phyloP scores from a whole-genome alignment of 441 rosid species.

The Daphne laureola region DNA sequence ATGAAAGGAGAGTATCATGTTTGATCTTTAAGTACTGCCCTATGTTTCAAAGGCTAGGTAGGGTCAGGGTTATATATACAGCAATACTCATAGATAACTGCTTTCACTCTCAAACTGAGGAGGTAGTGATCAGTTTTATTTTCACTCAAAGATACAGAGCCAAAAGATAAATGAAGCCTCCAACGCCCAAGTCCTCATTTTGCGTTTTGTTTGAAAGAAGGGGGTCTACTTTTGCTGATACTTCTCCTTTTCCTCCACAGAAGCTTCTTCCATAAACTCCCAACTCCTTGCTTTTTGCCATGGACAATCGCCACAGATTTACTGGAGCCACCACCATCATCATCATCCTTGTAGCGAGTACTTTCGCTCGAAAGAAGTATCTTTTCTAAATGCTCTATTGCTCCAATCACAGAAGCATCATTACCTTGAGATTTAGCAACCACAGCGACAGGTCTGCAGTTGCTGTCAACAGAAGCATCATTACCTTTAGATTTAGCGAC shows the following conservation, averaged over 20 bases:
- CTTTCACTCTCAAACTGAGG: conserved; percentile 13
- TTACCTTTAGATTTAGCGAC: no score
- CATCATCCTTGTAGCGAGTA: conserved; percentile 17
- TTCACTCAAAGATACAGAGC: conserved; percentile 1
- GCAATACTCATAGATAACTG: conserved; percentile 9
- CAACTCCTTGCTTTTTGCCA: conserved; percentile 40
- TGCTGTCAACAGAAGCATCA: conserved; percentile 11
- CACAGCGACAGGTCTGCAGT: background rate
- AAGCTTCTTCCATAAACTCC: conserved; percentile 57
- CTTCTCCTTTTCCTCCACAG: conserved; percentile 53
- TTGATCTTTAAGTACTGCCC: no score
- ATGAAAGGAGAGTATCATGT: no score
- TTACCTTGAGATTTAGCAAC: no score
- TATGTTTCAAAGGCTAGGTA: no score
- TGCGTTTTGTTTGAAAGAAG: conserved; percentile 18
- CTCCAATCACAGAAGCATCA: conserved; percentile 17
- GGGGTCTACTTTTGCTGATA: conserved; percentile 31
- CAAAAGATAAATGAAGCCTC: background rate
- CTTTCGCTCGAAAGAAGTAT: conserved; percentile 27
- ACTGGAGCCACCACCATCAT: conserved; percentile 5
- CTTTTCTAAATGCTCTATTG: conserved; percentile 35
- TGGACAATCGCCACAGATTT: conserved; percentile 49
- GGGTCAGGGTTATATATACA: conserved; percentile 17
- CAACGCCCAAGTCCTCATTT: no score
- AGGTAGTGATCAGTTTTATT: conserved; percentile 14